Base-by-base conservation (phyloP, 2,329 filamentous ascomycete genomes). In the Paraphoma chrysanthemicola region DNA sequence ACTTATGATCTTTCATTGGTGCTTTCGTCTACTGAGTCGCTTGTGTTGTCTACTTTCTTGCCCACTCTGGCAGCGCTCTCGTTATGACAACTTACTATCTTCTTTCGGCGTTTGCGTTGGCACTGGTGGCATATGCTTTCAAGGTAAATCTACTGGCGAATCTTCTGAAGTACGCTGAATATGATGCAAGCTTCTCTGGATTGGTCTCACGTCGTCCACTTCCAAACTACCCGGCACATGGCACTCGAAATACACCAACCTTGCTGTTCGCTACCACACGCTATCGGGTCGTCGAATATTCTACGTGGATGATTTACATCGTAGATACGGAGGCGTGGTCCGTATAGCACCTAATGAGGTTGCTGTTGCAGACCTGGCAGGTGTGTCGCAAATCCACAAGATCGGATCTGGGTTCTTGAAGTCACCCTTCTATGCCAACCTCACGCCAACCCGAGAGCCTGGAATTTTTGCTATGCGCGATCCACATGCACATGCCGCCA, bases 361-460 rank as follows among this genome's bases (percentile, higher is more conserved):
- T 12, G 64, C 55, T 10, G 44, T 70, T 29, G 48, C 64, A 10
- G 67, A 69, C 23, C 44, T 63, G 6, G 41, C 54, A 38, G 70
- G 61, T 29, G 66, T 67, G n/a, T 59, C 63, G 31, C 62, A 71
- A 17, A 72, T 74, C 17, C 70, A 74, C 47, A 70, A 67, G 47
- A 73, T 78, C 6, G 78, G 78, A 1, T 73, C 74, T 16, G 75
- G 75, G 7, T 81, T 79, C 48, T 59, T 71, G 6, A 82, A 82
- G 58, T 74, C 71, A 1, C 57, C 69, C 4, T 81, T 75, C 71
- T 82, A 82, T 55, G 38, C 60, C 23, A 56, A 57, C 4, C 45
- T 69, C 8, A 62, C 63, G n/a, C 66, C 64, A 4, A 62, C 66
- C 42, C 68, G 66, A 3, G 69, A 70, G 6, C 62, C 60, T 6